These are phyloP conservation scores for Cadophora malorum DNA, from an alignment of 2,329 filamentous ascomycete genomes.

Conservation along the genomic window DNA sequence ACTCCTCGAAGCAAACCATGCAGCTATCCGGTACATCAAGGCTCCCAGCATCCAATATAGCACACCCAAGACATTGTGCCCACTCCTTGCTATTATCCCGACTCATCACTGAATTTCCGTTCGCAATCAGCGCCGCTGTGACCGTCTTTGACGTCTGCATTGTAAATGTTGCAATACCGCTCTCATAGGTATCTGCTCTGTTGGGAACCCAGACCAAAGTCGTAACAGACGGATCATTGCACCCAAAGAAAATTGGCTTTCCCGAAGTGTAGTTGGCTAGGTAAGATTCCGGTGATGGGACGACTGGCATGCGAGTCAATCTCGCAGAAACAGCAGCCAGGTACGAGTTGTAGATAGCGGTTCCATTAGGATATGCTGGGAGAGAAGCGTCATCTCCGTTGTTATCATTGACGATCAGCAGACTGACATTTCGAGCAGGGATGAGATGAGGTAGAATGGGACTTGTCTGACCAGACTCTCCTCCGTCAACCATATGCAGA, in stretches of 20 bases:
- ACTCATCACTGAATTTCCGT: conserved; percentile 23
- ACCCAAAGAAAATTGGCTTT: conserved; percentile 16
- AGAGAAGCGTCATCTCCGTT: conserved; percentile 3
- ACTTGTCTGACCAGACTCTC: conserved; percentile 17
- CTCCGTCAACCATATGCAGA: conserved; percentile 18
- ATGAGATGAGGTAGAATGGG: conserved; percentile 18
- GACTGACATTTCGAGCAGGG: conserved; percentile 8
- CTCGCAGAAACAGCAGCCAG: conserved; percentile 5
- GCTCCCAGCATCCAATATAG: conserved; percentile 21
- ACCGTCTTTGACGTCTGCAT: background rate
- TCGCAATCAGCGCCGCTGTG: conserved; percentile 13
- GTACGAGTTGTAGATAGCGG: conserved; percentile 16
- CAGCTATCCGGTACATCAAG: conserved; percentile 18
- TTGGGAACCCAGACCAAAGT: conserved; percentile 22
- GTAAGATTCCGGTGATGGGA: conserved; percentile 5
- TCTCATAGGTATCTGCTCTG: conserved; percentile 6
- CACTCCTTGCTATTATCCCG: conserved; percentile 14
- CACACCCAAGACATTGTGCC: conserved; percentile 21
- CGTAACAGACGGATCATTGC: conserved; percentile 1
- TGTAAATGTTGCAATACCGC: conserved; percentile 14
- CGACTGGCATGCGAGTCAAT: conserved; percentile 13
- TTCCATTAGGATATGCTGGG: conserved; percentile 12
- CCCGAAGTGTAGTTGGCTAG: background rate
- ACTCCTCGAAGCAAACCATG: conserved; percentile 17
- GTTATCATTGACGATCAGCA: conserved; percentile 20